phyloP scores from a whole-genome alignment of 2,329 filamentous ascomycete species.

The Pyrenochaeta sp. region DNA sequence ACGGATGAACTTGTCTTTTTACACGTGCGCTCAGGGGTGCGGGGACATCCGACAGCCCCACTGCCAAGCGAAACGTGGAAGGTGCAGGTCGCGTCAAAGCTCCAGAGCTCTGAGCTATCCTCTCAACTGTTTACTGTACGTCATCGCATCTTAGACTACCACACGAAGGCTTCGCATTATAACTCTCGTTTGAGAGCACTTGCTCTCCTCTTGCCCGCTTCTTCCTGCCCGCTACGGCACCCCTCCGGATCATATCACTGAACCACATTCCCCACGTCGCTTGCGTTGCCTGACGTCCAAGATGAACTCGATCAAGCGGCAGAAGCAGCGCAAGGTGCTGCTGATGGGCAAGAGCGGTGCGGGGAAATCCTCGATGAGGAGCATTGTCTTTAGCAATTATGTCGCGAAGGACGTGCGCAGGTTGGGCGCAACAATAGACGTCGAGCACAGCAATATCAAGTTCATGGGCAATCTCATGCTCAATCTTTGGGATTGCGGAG shows the following conservation, averaged over 20 bases:
- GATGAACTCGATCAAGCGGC: constrained; percentile 55
- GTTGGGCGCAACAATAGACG: constrained; percentile 95
- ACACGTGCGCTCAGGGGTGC: constrained; percentile 11
- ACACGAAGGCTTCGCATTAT: constrained; percentile 1
- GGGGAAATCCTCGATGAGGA: constrained; percentile 97
- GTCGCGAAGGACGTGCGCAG: constrained; percentile 94
- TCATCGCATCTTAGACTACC: constrained; percentile 10
- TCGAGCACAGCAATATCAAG: constrained; percentile 97
- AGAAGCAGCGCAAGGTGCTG: constrained; percentile 64
- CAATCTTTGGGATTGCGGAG: constrained; percentile 98
- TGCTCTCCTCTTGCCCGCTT: neutral
- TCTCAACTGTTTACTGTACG: constrained; percentile 21
- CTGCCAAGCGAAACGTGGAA: constrained; percentile 13
- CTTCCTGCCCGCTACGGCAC: neutral
- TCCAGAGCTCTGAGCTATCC: constrained; percentile 1
- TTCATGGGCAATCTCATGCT: constrained; percentile 97
- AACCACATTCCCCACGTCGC: neutral
- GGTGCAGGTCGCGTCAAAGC: constrained; percentile 14
- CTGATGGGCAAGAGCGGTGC: constrained; percentile 91
- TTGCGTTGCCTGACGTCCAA: constrained; percentile 2
- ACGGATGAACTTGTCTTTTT: neutral
- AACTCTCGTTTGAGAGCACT: constrained; percentile 1
- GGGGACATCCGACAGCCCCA: constrained; percentile 10
- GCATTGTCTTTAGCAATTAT: constrained; percentile 99
- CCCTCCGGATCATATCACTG: neutral